Conservation (phyloP, 441 rosid species). For the Breynia disticha region DNA sequence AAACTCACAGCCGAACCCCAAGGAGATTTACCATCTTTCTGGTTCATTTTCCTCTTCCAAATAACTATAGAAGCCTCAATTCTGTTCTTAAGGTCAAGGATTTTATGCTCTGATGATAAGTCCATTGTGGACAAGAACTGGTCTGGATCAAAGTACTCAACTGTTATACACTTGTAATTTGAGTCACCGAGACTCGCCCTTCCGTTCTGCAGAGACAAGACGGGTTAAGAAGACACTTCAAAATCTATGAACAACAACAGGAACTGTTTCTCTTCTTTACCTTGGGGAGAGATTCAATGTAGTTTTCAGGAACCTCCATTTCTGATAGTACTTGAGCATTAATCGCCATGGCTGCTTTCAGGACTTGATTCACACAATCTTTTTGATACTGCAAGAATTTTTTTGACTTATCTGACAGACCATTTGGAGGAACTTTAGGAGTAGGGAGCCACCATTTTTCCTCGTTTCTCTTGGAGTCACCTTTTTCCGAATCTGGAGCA, state of each 20-base stretch:
- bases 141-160: slow-evolving; percentile 75
- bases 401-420: slow-evolving; percentile 60
- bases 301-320: slow-evolving; percentile 87
- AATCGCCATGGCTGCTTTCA: slow-evolving; percentile 95
- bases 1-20: slow-evolving; percentile 82
- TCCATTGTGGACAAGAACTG: slow-evolving; percentile 69
- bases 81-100: slow-evolving; percentile 79
- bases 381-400: slow-evolving; percentile 72
- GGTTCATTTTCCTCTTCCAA: slow-evolving; percentile 85
- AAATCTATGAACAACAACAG: neutral
- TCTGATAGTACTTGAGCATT: slow-evolving; percentile 89
- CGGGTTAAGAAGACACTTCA: no score
- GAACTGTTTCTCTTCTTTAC: slow-evolving; percentile 20
- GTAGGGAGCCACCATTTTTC: slow-evolving; percentile 99
- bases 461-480: slow-evolving; percentile 41
- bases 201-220: slow-evolving; percentile 50
- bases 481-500: slow-evolving; percentile 64
- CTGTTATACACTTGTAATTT: slow-evolving; percentile 58
- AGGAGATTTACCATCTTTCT: slow-evolving; percentile 69
- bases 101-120: slow-evolving; percentile 77
- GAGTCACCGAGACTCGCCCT: slow-evolving; percentile 84
- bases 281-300: slow-evolving; percentile 94
- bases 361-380: slow-evolving; percentile 87
- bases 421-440: slow-evolving; percentile 62
- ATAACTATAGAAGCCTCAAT: slow-evolving; percentile 87